Evolutionary conservation across 306 rosid species (phyloP), one percentile per base, ranked within the genome.

Genomic region (Styphnolobium japonicum): DNA sequence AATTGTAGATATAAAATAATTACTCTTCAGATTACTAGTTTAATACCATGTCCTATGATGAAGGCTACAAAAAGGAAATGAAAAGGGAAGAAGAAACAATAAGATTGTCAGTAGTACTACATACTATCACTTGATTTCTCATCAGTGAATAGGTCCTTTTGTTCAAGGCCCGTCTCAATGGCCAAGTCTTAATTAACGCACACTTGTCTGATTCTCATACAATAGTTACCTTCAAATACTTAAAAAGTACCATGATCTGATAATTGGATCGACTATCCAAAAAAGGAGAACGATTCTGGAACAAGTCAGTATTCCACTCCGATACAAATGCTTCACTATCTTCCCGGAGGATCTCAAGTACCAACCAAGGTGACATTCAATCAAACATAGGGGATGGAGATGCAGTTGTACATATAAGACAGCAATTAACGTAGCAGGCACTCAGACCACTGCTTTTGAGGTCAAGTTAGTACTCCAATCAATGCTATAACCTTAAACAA

Each of bases 401-500:
- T 19, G 27, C 36, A 14, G 67, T 51, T 33, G 11, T n/a, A n/a
- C 15, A 31, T 18, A 22, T 11, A n/a, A 75, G 15, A 25, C 51
- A 55, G 31, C 23, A 75, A 49, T 9, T 5, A 21, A 29, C 56
- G 40, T 1, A 12, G 51, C 2, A 2, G 6, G 15, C 23, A 27
- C 21, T 57, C 45, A 3, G 51, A 60, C 37, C 53, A 51, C 21
- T 2, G 27, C 60, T 10, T 68, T 69, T 42, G 53, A 16, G 49
- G 23, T 39, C 67, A 66, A 9, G 29, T 46, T 56, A 55, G 77
- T 42, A 40, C 14, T 9, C 29, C 21, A 22, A 78, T 56, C 33
- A 55, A 29, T 49, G 15, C 29, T 74, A 18, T 7, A 15, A 46
- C 73, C 67, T 85, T 85, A 94, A 70, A 94, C 98, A 40, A 94